Evolutionary conservation across 352 stramenopile species (phyloP).

Genomic region (Phytophthora brassicae): DNA sequence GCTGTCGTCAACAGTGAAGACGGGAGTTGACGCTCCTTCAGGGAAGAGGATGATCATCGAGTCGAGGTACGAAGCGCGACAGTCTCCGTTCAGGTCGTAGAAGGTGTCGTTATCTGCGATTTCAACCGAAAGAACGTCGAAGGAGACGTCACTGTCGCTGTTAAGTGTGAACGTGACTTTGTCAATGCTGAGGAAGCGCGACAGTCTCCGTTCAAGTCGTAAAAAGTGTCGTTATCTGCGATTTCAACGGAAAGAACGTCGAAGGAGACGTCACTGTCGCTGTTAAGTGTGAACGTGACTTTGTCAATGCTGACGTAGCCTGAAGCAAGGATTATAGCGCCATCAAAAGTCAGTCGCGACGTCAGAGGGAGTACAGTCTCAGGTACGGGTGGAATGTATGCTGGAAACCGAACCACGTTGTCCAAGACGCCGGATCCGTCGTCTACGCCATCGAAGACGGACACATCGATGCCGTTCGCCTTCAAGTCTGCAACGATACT

Average conservation of each 20-base stretch:
- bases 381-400: slow-evolving; percentile 32
- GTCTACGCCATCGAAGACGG: slow-evolving; percentile 43
- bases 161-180: slow-evolving; percentile 49
- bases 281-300: slow-evolving; percentile 45
- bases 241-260: slow-evolving; percentile 68
- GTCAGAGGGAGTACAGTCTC: slow-evolving; percentile 17
- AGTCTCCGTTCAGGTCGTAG: slow-evolving; percentile 71
- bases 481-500: slow-evolving; percentile 49
- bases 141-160: slow-evolving; percentile 43
- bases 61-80: slow-evolving; percentile 57
- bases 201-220: too few species aligned
- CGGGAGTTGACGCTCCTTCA: slow-evolving; percentile 23
- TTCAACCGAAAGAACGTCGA: slow-evolving; percentile 67
- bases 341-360: slow-evolving; percentile 24
- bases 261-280: slow-evolving; percentile 48
- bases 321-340: slow-evolving; percentile 35
- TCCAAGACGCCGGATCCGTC: slow-evolving; percentile 8
- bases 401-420: slow-evolving; percentile 44
- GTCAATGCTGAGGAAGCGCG: slow-evolving; percentile 48
- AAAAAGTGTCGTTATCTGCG: slow-evolving; percentile 54
- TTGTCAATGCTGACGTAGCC: slow-evolving; percentile 49
- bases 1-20: slow-evolving; percentile 50
- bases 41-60: slow-evolving; percentile 61
- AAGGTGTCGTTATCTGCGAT: slow-evolving; percentile 59
- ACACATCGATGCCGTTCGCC: slow-evolving; percentile 29